phyloP scores from a whole-genome alignment of 1,139 yeast species.

The Candida mesenterica region DNA sequence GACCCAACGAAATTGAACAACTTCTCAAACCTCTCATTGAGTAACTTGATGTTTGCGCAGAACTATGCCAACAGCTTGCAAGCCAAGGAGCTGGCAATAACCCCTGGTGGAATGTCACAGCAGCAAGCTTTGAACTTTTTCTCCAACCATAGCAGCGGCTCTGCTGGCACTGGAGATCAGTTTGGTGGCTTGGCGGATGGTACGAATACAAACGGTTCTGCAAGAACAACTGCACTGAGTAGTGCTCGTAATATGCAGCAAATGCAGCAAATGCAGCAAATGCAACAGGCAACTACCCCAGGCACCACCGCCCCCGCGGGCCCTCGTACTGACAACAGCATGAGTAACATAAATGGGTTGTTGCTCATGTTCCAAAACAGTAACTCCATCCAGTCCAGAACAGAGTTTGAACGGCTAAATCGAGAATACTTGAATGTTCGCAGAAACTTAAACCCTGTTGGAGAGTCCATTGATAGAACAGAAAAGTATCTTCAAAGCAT shows the following conservation, averaged over 20 bases:
- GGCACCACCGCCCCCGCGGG: background rate
- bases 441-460: constrained; percentile 67
- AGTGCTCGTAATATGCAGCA: constrained; percentile 1
- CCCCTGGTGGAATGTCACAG: constrained; percentile 12
- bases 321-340: constrained; percentile 8
- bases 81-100: constrained; percentile 10
- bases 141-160: constrained; percentile 1
- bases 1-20: constrained; percentile 35
- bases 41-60: constrained; percentile 48
- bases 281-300: background rate
- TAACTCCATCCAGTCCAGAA: constrained; percentile 59
- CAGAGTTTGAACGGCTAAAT: constrained; percentile 74
- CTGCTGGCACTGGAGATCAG: background rate
- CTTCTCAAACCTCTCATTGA: constrained; percentile 44
- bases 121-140: constrained; percentile 5
- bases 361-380: constrained; percentile 33
- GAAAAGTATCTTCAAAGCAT: constrained; percentile 18
- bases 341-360: constrained; percentile 31
- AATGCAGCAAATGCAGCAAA: background rate
- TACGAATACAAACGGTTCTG: background rate
- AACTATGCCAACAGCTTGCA: constrained; percentile 21
- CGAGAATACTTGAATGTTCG: constrained; percentile 71
- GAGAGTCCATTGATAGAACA: constrained; percentile 56
- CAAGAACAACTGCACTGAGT: constrained; percentile 1
- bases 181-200: background rate